A percentile compares a stretch with the other conserved stretches of the same genome.
Evolutionary conservation across 371 early-diverging fungal genomes (phyloP).

Genomic region (Mucor irregularis): DNA sequence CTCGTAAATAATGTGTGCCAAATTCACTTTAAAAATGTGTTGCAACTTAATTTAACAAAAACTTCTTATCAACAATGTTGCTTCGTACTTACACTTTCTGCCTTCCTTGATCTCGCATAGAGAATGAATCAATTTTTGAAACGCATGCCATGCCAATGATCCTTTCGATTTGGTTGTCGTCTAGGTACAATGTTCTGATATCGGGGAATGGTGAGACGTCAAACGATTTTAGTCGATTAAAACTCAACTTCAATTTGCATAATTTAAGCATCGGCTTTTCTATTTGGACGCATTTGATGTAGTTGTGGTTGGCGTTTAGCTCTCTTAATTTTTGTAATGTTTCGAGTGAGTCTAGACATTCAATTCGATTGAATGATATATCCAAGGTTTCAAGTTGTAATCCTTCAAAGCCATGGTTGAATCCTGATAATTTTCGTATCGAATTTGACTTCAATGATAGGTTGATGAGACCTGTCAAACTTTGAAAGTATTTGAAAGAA

Average conservation of each 20-base stretch:
- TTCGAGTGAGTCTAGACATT: conserved; percentile 47
- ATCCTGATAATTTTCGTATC: conserved; percentile 32
- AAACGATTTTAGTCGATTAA: conserved; percentile 49
- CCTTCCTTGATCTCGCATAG: conserved; percentile 56
- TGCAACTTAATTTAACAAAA: not conserved
- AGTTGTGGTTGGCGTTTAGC: conserved; percentile 52
- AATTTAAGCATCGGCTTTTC: conserved; percentile 39
- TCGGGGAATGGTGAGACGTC: conserved; percentile 51
- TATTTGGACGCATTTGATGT: conserved; percentile 44
- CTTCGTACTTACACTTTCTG: conserved; percentile 38
- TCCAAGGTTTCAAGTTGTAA: conserved; percentile 55
- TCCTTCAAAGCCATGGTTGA: conserved; percentile 21
- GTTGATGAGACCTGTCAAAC: conserved; percentile 38
- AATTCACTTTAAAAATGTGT: conserved; percentile 31
- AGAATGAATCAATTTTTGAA: conserved; percentile 48
- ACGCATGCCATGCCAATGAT: conserved; percentile 43
- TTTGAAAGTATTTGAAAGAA: conserved; percentile 40
- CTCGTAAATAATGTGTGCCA: conserved; percentile 47
- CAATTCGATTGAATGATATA: conserved; percentile 53
- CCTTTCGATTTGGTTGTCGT: conserved; percentile 51
- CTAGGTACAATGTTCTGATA: conserved; percentile 51
- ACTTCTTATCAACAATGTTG: not conserved
- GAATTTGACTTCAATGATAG: conserved; percentile 48
- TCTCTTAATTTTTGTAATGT: conserved; percentile 34
- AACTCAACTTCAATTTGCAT: conserved; percentile 45